phyloP scores from a whole-genome alignment of 371 early-diverging fungal species.

The Funneliformis caledonium region DNA sequence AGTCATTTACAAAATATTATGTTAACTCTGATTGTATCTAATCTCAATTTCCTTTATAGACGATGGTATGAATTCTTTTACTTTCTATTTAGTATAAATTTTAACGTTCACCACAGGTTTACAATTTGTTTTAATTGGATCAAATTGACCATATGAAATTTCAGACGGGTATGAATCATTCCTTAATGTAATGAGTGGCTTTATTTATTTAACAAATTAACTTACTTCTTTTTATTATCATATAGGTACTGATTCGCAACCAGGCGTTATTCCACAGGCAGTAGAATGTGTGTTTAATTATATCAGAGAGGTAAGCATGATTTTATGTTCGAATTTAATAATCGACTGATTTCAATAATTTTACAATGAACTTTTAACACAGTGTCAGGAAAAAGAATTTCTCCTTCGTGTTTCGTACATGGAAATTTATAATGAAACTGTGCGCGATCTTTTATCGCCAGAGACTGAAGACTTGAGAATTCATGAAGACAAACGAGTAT shows the following conservation, averaged over 20 bases:
- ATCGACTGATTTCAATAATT: slow-evolving; percentile 31
- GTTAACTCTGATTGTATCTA: neutral
- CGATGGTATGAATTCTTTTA: slow-evolving; percentile 42
- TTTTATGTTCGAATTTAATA: slow-evolving; percentile 46
- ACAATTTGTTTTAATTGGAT: neutral
- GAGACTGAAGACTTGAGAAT: slow-evolving; percentile 79
- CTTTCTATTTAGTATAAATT: neutral
- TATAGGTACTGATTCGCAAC: slow-evolving; percentile 67
- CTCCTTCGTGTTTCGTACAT: slow-evolving; percentile 91
- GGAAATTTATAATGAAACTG: slow-evolving; percentile 96
- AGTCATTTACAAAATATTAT: neutral
- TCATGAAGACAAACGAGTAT: slow-evolving; percentile 73
- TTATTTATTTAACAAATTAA: neutral
- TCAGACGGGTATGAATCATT: neutral
- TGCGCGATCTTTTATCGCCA: slow-evolving; percentile 81
- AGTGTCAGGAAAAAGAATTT: slow-evolving; percentile 71
- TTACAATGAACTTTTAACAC: slow-evolving; percentile 17
- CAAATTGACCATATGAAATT: neutral
- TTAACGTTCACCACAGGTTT: neutral
- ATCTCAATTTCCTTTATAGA: slow-evolving; percentile 42
- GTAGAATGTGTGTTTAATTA: slow-evolving; percentile 80
- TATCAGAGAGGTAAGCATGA: slow-evolving; percentile 58
- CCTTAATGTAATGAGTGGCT: neutral
- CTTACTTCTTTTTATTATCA: neutral
- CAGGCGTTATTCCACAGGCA: slow-evolving; percentile 85